Conservation (phyloP, 129 eudicot genomes). For the Escallonia rubra region DNA sequence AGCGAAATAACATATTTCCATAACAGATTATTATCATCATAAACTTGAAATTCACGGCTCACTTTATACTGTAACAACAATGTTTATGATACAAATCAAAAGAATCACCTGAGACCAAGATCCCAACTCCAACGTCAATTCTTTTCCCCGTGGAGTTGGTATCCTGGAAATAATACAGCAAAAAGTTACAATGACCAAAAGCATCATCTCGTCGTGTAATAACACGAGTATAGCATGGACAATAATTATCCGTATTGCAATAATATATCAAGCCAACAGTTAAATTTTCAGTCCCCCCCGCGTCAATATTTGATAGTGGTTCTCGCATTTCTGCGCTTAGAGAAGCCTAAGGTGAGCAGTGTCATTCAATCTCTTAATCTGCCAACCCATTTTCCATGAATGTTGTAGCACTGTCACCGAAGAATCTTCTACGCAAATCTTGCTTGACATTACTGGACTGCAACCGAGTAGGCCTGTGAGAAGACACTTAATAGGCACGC, state of each 20-base stretch:
- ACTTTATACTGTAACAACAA: constrained; percentile 1
- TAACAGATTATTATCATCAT: constrained; percentile 5
- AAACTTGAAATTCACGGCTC: constrained; percentile 6
- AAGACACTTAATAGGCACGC: constrained; percentile 80
- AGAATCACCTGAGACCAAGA: constrained; percentile 39
- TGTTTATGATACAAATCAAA: constrained; percentile 46
- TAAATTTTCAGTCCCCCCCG: background rate
- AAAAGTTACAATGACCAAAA: constrained; percentile 15
- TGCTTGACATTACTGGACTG: constrained; percentile 61
- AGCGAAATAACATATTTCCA: background rate
- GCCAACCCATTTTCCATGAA: constrained; percentile 92
- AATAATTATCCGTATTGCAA: too few species aligned
- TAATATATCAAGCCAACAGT: background rate
- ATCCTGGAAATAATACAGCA: constrained; percentile 27
- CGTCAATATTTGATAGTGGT: background rate
- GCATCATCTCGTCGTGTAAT: background rate
- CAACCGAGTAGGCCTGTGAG: constrained; percentile 86
- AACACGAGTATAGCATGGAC: too few species aligned
- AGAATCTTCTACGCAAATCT: constrained; percentile 87
- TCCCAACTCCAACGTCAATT: constrained; percentile 30
- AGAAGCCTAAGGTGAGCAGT: constrained; percentile 84
- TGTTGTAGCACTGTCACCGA: constrained; percentile 88
- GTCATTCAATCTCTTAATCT: constrained; percentile 82
- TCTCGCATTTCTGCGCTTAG: constrained; percentile 17
- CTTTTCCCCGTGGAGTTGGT: constrained; percentile 18